Percentiles rank a stretch among this genome's conserved stretches.
phyloP scores from a whole-genome alignment of 2,329 filamentous ascomycete genomes.

The Nannizzia gypsea region DNA sequence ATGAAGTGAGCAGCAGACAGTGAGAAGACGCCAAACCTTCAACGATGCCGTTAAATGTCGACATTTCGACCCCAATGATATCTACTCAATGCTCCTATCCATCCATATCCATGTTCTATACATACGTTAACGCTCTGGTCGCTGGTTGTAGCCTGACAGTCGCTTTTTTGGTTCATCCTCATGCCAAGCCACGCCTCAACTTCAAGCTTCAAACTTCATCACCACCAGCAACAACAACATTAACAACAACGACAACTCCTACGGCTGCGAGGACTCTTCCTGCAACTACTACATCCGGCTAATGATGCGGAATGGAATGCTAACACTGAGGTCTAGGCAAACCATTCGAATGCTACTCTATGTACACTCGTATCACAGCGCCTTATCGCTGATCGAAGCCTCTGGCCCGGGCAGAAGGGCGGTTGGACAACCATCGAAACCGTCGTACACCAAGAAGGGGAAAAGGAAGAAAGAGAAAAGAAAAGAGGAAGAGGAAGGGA shows the following conservation, averaged over 20 bases:
- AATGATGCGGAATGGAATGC: neutral
- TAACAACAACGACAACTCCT: too few species aligned
- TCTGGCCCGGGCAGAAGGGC: neutral
- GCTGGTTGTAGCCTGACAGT: too few species aligned
- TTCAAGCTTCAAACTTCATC: too few species aligned
- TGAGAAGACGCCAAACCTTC: slow-evolving; percentile 21
- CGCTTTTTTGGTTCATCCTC: too few species aligned
- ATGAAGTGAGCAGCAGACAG: neutral
- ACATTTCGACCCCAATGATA: slow-evolving; percentile 16
- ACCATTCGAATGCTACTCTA: neutral
- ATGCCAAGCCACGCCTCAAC: too few species aligned
- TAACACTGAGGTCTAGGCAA: neutral
- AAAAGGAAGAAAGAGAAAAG: neutral
- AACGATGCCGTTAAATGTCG: slow-evolving; percentile 25
- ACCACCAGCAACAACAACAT: too few species aligned
- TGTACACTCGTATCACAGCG: neutral
- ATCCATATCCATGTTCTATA: too few species aligned
- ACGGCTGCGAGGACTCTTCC: too few species aligned
- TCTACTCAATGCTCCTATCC: too few species aligned
- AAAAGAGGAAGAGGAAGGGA: neutral
- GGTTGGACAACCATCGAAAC: neutral
- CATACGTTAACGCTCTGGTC: too few species aligned
- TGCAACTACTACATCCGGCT: too few species aligned
- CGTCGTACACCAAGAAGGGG: neutral
- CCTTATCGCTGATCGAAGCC: neutral